Evolutionary conservation across 2,329 filamentous ascomycete genomes (phyloP).

Genomic region (Thermomyces lanuginosus): DNA sequence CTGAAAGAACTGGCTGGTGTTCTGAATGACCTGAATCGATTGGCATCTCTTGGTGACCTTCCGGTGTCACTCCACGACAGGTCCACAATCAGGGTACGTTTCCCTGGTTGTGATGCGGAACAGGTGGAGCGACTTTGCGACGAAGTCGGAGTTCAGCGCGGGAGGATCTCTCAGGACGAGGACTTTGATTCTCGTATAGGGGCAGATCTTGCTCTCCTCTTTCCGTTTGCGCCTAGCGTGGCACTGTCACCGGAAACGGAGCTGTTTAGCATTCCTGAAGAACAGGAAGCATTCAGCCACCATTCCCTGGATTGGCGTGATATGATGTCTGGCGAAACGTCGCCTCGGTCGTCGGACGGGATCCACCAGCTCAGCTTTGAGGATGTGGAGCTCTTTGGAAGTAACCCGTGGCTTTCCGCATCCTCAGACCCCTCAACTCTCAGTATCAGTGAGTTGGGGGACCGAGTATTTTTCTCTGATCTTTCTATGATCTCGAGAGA

Average conservation of each 20-base stretch:
- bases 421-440: conserved; percentile 43
- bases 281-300: conserved; percentile 10
- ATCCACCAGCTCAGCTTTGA: conserved; percentile 23
- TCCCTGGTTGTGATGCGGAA: conserved; percentile 74
- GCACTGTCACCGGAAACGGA: conserved; percentile 28
- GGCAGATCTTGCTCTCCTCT: conserved; percentile 58
- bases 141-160: conserved; percentile 70
- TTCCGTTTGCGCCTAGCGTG: conserved; percentile 64
- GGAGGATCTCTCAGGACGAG: conserved; percentile 61
- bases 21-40: conserved; percentile 62
- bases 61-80: conserved; percentile 57
- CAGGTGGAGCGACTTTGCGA: conserved; percentile 71
- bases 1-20: conserved; percentile 68
- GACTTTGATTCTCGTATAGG: conserved; percentile 54
- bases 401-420: conserved; percentile 39
- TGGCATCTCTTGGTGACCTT: conserved; percentile 66
- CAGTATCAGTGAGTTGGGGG: conserved; percentile 36
- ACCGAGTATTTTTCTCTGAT: conserved; percentile 25
- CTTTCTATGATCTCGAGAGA: too few species aligned
- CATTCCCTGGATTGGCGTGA: conserved; percentile 37
- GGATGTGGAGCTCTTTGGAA: conserved; percentile 26
- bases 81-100: conserved; percentile 60
- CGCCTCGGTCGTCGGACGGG: conserved; percentile 10
- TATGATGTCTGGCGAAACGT: conserved; percentile 35
- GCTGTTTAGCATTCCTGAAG: conserved; percentile 28